A percentile compares a stretch with the other conserved stretches of the same genome.
These are phyloP conservation scores for Cladorrhinum sp. DNA, from an alignment of 2,329 filamentous ascomycete species.

Conservation along the genomic window DNA sequence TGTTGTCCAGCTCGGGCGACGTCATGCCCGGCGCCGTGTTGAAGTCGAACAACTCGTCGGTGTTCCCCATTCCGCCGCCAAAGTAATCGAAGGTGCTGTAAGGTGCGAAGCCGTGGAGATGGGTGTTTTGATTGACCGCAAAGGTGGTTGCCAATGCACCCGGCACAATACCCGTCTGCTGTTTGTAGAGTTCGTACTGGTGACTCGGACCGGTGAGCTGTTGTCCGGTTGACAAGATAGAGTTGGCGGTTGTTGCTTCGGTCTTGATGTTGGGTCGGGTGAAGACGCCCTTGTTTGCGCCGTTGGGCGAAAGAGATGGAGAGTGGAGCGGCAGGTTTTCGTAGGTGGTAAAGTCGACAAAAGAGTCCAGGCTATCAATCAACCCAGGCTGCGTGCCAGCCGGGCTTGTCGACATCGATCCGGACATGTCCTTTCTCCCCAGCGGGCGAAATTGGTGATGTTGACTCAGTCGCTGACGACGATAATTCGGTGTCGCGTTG, in stretches of 20 bases:
- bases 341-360: conserved; percentile 62
- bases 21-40: conserved; percentile 64
- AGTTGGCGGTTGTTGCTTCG: conserved; percentile 49
- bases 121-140: conserved; percentile 65
- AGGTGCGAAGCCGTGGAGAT: conserved; percentile 52
- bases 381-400: conserved; percentile 36
- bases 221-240: conserved; percentile 51
- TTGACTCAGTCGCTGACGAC: conserved; percentile 5
- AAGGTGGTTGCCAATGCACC: conserved; percentile 78
- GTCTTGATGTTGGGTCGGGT: conserved; percentile 50
- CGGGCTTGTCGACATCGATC: conserved; percentile 28
- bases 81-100: conserved; percentile 48
- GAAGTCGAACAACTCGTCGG: conserved; percentile 69
- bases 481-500: neutral
- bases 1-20: conserved; percentile 53
- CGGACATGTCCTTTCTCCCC: conserved; percentile 23
- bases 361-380: conserved; percentile 52
- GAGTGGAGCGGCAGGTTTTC: conserved; percentile 60
- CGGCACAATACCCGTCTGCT: conserved; percentile 88
- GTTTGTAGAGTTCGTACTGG: conserved; percentile 91
- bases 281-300: conserved; percentile 53
- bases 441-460: neutral
- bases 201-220: conserved; percentile 79
- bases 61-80: conserved; percentile 48
- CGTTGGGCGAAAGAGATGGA: conserved; percentile 55